Evolutionary conservation across 2,329 filamentous ascomycete genomes (phyloP), one percentile per base, ranked within the genome.

Genomic region (Hortaea werneckii): DNA sequence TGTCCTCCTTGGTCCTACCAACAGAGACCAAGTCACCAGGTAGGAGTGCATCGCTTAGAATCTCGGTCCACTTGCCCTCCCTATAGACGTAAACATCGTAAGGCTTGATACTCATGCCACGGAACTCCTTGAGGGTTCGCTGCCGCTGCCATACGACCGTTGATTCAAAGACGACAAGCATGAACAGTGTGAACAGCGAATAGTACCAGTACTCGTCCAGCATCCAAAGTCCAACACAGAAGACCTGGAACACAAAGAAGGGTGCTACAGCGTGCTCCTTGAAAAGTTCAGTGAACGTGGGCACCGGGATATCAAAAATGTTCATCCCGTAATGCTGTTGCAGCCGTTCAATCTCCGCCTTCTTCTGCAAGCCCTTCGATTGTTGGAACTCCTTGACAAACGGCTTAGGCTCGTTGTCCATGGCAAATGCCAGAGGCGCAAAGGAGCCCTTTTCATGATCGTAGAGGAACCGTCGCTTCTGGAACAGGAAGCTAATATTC

Each of bases 151-250:
- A 98, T 11, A 98, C 94, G 34, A 98, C 94, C 2, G 92, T 98
- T 66, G 89, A 95, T 72, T 98, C 92, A 58, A 98, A 98, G 48
- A 80, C 83, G 55, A 98, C 87, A 46, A 98, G 79, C 94, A 98
- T 98, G 72, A 96, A 89, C 20, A 98, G 81, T 0, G 94, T 98
- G 68, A 98, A 98, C 13, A 98, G 79, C 50, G 92, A 96, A 71
- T 98, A 98, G 74, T 98, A 98, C 92, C 94, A 98, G 71, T 96
- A 98, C 69, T 98, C 94, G 63, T 98, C 92, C 63, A 98, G 73
- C 82, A 96, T 87, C 92, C 92, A 98, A 50, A 98, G 73, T 11
- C 92, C 94, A 48, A 98, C 92, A 59, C 94, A 98, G 73, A 98
- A 98, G 50, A 98, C 76, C 74, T 98, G 92, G 71, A 98, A 98